phyloP scores from a whole-genome alignment of 2,329 filamentous ascomycete genomes.

The Knoxdaviesia proteae region DNA sequence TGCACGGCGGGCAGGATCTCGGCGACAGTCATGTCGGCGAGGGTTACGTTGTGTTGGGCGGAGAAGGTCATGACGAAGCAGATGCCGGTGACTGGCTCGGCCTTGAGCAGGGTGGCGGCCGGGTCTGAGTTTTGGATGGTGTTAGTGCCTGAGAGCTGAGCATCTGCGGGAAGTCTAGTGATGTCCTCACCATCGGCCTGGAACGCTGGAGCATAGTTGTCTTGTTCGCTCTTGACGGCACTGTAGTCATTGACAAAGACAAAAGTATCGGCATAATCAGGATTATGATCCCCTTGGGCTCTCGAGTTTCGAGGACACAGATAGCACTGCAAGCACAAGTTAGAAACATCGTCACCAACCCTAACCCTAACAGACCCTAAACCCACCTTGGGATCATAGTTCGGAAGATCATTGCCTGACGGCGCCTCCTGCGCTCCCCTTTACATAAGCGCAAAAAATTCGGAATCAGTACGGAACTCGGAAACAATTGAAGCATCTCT shows the following conservation, averaged over 20 bases:
- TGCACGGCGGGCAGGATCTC: slow-evolving; percentile 70
- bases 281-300: slow-evolving; percentile 71
- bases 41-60: slow-evolving; percentile 70
- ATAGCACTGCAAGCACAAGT: slow-evolving; percentile 47
- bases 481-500: no score
- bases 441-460: background rate
- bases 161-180: background rate
- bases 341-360: background rate
- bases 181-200: slow-evolving; percentile 15
- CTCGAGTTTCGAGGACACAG: slow-evolving; percentile 81
- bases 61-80: slow-evolving; percentile 97
- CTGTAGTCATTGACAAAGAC: slow-evolving; percentile 97
- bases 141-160: background rate
- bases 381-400: slow-evolving; percentile 54
- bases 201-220: slow-evolving; percentile 39
- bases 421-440: slow-evolving; percentile 63
- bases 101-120: slow-evolving; percentile 56
- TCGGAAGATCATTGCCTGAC: slow-evolving; percentile 46
- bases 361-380: background rate
- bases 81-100: slow-evolving; percentile 75
- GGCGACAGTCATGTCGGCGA: slow-evolving; percentile 63
- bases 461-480: background rate
- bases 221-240: slow-evolving; percentile 84
- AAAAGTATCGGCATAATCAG: slow-evolving; percentile 69
- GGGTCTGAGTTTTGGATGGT: slow-evolving; percentile 28